Conservation (phyloP, 164 flowering plant species). For the Malania oleifera region DNA sequence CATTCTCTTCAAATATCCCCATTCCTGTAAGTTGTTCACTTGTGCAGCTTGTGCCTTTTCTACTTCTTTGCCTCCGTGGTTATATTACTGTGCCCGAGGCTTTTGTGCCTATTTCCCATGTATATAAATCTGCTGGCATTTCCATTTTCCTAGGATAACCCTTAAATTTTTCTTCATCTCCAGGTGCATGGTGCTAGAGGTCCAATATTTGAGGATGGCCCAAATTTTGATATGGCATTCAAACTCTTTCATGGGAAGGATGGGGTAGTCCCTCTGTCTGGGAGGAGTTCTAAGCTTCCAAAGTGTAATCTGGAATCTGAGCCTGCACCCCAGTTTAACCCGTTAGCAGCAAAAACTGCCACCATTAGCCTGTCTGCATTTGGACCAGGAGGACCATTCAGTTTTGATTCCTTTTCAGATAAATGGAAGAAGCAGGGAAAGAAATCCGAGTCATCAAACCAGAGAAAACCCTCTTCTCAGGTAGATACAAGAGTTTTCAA, state of each 20-base stretch:
- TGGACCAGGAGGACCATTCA: conserved; percentile 74
- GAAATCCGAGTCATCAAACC: conserved; percentile 37
- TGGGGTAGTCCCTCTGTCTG: conserved; percentile 72
- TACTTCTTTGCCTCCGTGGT: not conserved
- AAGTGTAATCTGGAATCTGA: conserved; percentile 17
- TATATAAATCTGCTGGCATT: not conserved
- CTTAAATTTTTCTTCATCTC: conserved; percentile 2
- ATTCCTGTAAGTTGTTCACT: conserved; percentile 35
- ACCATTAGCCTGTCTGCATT: conserved; percentile 68
- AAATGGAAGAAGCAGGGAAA: conserved; percentile 50
- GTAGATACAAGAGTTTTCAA: conserved; percentile 15
- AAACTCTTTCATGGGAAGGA: conserved; percentile 74
- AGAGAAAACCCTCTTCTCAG: conserved; percentile 36
- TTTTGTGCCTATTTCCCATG: not conserved
- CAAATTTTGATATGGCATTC: conserved; percentile 66
- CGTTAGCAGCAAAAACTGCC: conserved; percentile 67
- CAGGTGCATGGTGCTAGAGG: conserved; percentile 56
- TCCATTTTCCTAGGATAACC: not conserved
- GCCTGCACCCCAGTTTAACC: conserved; percentile 54
- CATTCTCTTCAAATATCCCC: conserved; percentile 44
- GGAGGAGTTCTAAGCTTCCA: conserved; percentile 23
- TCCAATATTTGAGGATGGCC: conserved; percentile 87
- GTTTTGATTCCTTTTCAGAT: conserved; percentile 50
- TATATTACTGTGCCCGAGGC: not conserved
- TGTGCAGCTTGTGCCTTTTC: not conserved